Evolutionary conservation across 345 rosid species (phyloP), one percentile per base, ranked within the genome.

Genomic region (Eucalyptus curtisii): DNA sequence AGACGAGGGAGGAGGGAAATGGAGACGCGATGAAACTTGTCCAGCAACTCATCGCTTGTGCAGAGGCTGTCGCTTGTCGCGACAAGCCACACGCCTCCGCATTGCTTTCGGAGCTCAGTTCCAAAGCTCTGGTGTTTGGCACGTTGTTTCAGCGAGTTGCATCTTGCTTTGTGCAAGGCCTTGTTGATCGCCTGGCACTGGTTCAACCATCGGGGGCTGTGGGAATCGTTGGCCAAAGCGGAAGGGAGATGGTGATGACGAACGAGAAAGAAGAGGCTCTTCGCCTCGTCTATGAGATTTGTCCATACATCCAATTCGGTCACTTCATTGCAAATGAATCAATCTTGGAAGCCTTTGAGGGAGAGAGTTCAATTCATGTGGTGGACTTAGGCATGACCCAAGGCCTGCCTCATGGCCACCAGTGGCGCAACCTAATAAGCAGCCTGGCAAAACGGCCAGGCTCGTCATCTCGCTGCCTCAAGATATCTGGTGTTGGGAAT

Each of bases 21-120:
- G 88, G 47, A 79, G 93, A 93, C 57, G 92, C 90, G 85, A 93
- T 90, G 95, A 93, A 88, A 88, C 89, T 95, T 7, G 93, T 94
- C 5, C 92, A 93, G 85, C 97, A 91, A 71, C 96, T 94, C 80
- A 89, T 92, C 13, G 90, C 94, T 50, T 94, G 95, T 57, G 94
- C 95, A 0, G 95, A 93, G 90, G 97, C 95, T 27, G 95, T 94
- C 89, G 95, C 95, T 86, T 94, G 94, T n/a, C 91, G 92, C 1
- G 94, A 95, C 89, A 94, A 92, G 87, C 40, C 88, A 33, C 91
- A 90, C 42, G 94, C 95, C 76, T 93, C 95, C 4, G 88, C 92
- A 16, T 87, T 94, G 48, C 90, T 93, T 10, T 91, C 91, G 2
- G 94, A 92, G 89, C 92, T 95, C 85, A 82, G 89, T 40, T 87